Base-by-base conservation (phyloP, 495 filamentous ascomycete species). In the Talaromyces ruber region DNA sequence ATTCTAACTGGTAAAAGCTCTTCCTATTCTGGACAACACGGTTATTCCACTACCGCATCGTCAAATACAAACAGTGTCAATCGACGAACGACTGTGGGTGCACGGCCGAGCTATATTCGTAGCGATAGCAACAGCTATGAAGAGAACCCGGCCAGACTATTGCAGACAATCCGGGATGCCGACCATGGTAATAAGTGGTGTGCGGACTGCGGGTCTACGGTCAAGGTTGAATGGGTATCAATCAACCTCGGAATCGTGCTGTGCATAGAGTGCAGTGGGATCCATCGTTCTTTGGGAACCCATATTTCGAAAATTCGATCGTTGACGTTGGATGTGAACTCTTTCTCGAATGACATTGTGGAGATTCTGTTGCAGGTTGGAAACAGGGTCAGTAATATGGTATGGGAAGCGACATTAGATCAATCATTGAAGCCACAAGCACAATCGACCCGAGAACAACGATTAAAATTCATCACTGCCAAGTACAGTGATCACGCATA, bases 281-380 rank as follows among this genome's bases (percentile, higher is more conserved):
- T 99, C 62, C 94, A 99, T 74, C 87, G 94, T 24, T 98, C 94
- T 9, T 82, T 99, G 2, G 94, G 94, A 7, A 99, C 94, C 3
- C 94, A 99, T 71, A 96, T 99, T 63, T 95, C 93, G 70, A 99
- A 99, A 76, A 85, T 99, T 24, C 88, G 94, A 32, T 98, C 94
- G 4, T 85, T 99, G 28, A 98, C 94, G 0, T 82, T 99, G 22
- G 94, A 99, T 74, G 94, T 92, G 50, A 90, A 87, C 18, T 96
- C 92, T 1, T 99, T 98, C 72, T 97, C 93, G 1, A 90, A 90
- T 50, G 94, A 99, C 73, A 92, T 96, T 61, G 86, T 98, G 62
- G 95, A 98, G 66, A 84, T 98, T n/a, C 83, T 99, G 12, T 80
- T 97, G 60, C 87, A 92, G 39, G 84, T 98, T 62, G 95, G 95